Evolutionary conservation across 306 rosid genomes (phyloP).

Genomic region (Carpinus fangiana): DNA sequence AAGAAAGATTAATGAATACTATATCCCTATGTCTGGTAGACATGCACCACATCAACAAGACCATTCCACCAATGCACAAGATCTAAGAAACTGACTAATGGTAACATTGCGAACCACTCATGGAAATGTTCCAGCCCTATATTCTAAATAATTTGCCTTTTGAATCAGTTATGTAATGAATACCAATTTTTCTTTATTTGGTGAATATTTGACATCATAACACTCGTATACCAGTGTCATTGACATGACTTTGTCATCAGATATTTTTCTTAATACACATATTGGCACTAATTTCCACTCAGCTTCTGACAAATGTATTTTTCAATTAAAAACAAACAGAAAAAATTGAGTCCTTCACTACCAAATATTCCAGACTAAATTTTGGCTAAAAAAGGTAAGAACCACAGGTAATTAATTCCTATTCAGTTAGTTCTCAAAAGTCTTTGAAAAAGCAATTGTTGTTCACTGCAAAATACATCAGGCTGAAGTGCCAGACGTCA

Average conservation of each 20-base stretch:
- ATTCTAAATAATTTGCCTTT: background rate
- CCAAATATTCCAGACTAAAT: background rate
- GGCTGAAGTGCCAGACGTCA: background rate
- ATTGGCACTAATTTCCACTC: background rate
- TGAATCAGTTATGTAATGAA: background rate
- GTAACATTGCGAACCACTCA: background rate
- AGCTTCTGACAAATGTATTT: background rate
- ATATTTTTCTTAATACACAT: background rate
- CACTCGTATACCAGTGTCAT: background rate
- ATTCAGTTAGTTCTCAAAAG: background rate
- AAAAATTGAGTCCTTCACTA: background rate
- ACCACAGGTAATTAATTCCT: background rate
- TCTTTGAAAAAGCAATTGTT: background rate
- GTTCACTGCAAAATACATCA: background rate
- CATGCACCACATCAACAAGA: background rate
- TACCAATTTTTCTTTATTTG: background rate
- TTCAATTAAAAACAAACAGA: background rate
- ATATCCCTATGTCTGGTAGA: background rate
- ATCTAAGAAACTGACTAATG: background rate
- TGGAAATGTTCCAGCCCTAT: background rate
- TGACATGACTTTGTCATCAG: background rate
- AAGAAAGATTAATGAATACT: background rate
- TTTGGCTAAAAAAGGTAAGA: background rate
- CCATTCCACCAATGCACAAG: background rate
- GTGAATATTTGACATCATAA: background rate